These are phyloP conservation scores for Simplicillium sp. DNA, from an alignment of 2,329 filamentous ascomycete species.

Conservation along the genomic window DNA sequence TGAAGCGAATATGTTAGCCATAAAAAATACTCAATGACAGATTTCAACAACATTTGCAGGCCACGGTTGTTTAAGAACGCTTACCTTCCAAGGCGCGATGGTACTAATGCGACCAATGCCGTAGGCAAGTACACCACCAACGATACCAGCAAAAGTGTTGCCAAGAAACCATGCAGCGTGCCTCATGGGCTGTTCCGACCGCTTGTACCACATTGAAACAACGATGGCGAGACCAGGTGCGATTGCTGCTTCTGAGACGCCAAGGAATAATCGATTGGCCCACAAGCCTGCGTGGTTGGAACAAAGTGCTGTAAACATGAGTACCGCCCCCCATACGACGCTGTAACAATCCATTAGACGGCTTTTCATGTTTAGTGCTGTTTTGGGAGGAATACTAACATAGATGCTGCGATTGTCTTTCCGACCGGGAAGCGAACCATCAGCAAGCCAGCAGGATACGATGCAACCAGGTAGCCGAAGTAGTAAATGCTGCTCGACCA, in stretches of 20 bases:
- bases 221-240: constrained; percentile 44
- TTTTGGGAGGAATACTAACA: too few species aligned
- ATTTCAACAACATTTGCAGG: not conserved
- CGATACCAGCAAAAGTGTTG: constrained; percentile 16
- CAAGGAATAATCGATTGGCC: constrained; percentile 41
- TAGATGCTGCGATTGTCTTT: constrained; percentile 2
- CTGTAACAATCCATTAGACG: too few species aligned
- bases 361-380: too few species aligned
- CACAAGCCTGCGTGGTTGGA: constrained; percentile 36
- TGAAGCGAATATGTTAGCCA: not conserved
- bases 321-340: constrained; percentile 34
- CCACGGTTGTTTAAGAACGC: not conserved
- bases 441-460: constrained; percentile 2
- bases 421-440: constrained; percentile 2
- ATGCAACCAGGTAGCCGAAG: constrained; percentile 19
- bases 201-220: constrained; percentile 41
- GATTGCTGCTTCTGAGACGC: constrained; percentile 43
- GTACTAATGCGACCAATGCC: constrained; percentile 18
- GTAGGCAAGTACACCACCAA: constrained; percentile 18
- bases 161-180: constrained; percentile 23
- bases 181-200: constrained; percentile 15
- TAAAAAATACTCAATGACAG: not conserved
- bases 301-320: constrained; percentile 32
- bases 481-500: constrained; percentile 32
- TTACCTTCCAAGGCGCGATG: constrained; percentile 15